Base-by-base conservation (phyloP, 345 rosid genomes). In the Clarkia xantiana region DNA sequence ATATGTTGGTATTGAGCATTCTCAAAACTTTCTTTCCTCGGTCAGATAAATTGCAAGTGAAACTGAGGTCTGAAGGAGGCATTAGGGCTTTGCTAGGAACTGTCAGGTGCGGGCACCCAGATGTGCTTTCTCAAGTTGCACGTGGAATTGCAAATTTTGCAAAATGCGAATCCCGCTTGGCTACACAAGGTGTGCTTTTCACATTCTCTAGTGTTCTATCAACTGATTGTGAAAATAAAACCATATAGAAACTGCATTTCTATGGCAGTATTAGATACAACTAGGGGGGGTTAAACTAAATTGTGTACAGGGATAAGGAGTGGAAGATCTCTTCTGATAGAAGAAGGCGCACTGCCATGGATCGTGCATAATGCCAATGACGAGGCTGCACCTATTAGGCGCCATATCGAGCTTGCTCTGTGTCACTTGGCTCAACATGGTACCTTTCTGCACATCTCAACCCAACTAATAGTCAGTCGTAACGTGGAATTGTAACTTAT, bases 351-450 rank as follows among this genome's bases (percentile, higher is more conserved):
- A 42, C 96, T 93, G 67, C 94, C 91, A 39, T 87, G 99, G 99
- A 87, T 93, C 43, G 96, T 93, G 23, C 90, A 87, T 60, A 90
- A 84, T 57, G 94, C 99, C 1, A 87, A 80, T 22, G 74, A 77
- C 49, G 97, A 84, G 65, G 79, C 95, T 54, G 80, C 97, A 15
- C 80, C 82, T 34, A 87, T 93, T 67, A 78, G 86, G 67, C 94
- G 97, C 48, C 99, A 93, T 70, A 74, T 80, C 47, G 99, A 87
- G 78, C 99, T 93, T 38, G 97, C 99, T 15, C 74, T 93, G 20
- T 93, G 99, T 68, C 97, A 93, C 67, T 61, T 93, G 48, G 99
- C 95, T 49, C 99, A 93, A 15, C 99, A 84, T 50, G 99, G 97
- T 84, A 58, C 72, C 67, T 44, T 20, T 16, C 15, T 29, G 36